phyloP scores from a whole-genome alignment of 441 rosid species.

The Syzygium syzygioides region DNA sequence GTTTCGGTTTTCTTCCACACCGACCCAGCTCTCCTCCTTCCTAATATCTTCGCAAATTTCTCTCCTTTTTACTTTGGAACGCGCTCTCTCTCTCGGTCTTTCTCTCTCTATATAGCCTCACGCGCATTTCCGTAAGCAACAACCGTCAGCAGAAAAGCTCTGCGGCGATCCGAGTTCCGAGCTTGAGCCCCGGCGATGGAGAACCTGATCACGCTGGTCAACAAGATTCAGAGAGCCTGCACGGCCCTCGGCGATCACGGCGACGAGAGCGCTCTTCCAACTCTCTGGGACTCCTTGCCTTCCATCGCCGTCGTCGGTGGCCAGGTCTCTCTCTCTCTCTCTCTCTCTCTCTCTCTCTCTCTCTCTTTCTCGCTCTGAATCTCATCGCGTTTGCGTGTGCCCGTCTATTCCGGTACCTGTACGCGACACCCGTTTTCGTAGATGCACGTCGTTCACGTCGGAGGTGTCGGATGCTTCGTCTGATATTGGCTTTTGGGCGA shows the following conservation, averaged over 20 bases:
- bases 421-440: neutral
- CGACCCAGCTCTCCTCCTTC: neutral
- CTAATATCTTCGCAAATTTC: neutral
- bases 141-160: neutral
- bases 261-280: conserved; percentile 86
- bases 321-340: conserved; percentile 42
- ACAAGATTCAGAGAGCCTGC: conserved; percentile 87
- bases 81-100: neutral
- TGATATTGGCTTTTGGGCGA: neutral
- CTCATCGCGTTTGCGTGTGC: neutral
- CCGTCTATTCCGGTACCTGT: neutral
- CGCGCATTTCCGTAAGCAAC: neutral
- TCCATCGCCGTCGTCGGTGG: conserved; percentile 97
- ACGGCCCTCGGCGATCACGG: conserved; percentile 96
- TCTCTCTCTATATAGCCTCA: neutral
- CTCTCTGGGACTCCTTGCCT: conserved; percentile 95
- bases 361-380: neutral
- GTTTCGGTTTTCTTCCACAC: neutral
- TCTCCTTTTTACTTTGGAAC: neutral
- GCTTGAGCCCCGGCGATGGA: conserved; percentile 41
- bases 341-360: conserved; percentile 4
- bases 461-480: neutral
- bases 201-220: conserved; percentile 74
- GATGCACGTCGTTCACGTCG: neutral
- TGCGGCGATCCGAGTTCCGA: neutral